Conservation (phyloP, 202 grass and related monocot species). For the Carex arenaria region DNA sequence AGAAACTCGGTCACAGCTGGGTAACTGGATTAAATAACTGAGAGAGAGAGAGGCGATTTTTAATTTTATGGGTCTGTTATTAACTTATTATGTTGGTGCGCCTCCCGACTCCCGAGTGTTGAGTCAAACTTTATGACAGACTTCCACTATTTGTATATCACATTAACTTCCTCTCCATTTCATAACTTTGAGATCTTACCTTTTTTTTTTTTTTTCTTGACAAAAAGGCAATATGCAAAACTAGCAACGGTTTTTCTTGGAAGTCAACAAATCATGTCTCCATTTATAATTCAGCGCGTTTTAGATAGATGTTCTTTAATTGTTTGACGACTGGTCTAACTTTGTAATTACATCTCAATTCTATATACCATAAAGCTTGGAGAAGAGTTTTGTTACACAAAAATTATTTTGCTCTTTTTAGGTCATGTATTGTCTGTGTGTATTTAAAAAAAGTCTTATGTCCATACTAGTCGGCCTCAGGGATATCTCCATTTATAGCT, state of each 20-base stretch:
- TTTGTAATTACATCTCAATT: background rate
- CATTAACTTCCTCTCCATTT: background rate
- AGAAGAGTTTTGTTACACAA: background rate
- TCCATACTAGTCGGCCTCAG: too few species aligned
- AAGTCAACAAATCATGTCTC: background rate
- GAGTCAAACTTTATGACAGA: background rate
- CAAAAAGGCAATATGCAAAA: background rate
- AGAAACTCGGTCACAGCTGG: conserved; percentile 34
- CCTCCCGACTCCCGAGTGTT: background rate
- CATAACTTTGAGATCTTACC: background rate
- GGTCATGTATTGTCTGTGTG: too few species aligned
- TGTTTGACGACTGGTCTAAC: background rate
- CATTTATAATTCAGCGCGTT: background rate
- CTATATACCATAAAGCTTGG: background rate
- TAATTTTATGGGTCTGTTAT: background rate
- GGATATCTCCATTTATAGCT: background rate
- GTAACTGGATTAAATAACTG: background rate
- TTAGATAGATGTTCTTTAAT: background rate
- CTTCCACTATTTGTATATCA: background rate
- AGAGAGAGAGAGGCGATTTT: background rate
- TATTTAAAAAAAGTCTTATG: too few species aligned
- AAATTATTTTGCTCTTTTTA: too few species aligned
- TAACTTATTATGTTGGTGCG: background rate
- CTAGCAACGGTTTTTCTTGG: background rate
- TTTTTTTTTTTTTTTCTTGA: background rate